Evolutionary conservation across 495 filamentous ascomycete genomes (phyloP).

Genomic region (Talaromyces borbonicus): DNA sequence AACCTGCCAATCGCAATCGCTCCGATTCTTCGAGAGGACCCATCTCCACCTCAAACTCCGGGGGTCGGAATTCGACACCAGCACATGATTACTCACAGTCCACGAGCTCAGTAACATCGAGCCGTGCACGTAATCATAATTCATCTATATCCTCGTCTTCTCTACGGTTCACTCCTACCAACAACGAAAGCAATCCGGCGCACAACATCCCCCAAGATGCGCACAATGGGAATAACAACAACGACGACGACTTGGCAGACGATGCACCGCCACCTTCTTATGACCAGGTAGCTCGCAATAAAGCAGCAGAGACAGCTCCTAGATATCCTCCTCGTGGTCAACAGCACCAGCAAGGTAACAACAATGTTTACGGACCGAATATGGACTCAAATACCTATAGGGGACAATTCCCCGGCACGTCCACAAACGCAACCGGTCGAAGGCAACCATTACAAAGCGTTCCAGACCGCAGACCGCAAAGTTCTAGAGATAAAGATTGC

Average conservation of each 20-base stretch:
- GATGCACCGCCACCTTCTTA: constrained; percentile 69
- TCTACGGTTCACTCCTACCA: constrained; percentile 6
- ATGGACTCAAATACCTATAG: background rate
- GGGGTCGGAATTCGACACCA: background rate
- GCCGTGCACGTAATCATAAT: constrained; percentile 8
- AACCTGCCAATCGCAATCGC: constrained; percentile 1
- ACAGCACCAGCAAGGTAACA: constrained; percentile 1
- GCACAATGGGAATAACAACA: constrained; percentile 23
- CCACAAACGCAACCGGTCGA: background rate
- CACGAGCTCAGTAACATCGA: constrained; percentile 9
- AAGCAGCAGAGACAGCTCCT: constrained; percentile 25
- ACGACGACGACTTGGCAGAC: constrained; percentile 27
- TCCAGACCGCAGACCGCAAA: background rate
- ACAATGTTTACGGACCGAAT: background rate
- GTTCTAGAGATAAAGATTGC: constrained; percentile 28
- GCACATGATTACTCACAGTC: constrained; percentile 8
- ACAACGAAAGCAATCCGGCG: constrained; percentile 16
- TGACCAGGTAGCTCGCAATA: constrained; percentile 62
- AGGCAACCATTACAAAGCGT: constrained; percentile 3
- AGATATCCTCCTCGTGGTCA: no score
- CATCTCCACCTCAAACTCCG: background rate
- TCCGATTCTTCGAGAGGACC: constrained; percentile 1
- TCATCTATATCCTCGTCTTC: constrained; percentile 8
- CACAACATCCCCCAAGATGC: constrained; percentile 18
- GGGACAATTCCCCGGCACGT: constrained; percentile 2